Percentiles rank a stretch among this genome's conserved stretches.
These are phyloP conservation scores for Inga oerstediana DNA, from an alignment of 306 rosid genomes.

Conservation along the genomic window DNA sequence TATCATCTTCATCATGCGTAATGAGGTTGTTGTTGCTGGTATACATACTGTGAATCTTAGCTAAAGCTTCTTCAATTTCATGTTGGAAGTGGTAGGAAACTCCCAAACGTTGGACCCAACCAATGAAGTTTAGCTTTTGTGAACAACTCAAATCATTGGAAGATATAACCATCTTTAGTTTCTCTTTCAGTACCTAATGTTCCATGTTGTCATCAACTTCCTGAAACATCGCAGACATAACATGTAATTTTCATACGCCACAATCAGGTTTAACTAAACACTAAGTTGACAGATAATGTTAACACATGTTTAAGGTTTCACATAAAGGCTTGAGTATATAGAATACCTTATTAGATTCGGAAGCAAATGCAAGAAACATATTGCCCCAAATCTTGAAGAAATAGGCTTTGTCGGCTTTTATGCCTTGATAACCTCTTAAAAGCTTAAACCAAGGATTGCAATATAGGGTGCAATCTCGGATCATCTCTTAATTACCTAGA, in stretches of 20 bases:
- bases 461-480: too few species aligned
- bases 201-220: background rate
- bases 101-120: background rate
- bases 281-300: too few species aligned
- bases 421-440: too few species aligned
- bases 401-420: too few species aligned
- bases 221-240: background rate
- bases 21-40: background rate
- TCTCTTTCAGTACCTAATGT: background rate
- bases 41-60: background rate
- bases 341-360: background rate
- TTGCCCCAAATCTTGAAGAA: background rate
- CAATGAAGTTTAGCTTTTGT: background rate
- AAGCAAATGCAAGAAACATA: background rate
- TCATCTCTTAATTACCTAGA: too few species aligned
- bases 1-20: background rate
- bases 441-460: too few species aligned
- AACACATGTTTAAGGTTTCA: background rate
- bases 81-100: background rate
- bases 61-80: constrained; percentile 33
- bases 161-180: background rate
- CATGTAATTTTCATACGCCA: background rate
- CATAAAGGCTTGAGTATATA: too few species aligned
- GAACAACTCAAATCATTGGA: background rate
- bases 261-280: background rate